Base-by-base conservation (phyloP, 2,329 filamentous ascomycete genomes). In the Colletotrichum nymphaeae region DNA sequence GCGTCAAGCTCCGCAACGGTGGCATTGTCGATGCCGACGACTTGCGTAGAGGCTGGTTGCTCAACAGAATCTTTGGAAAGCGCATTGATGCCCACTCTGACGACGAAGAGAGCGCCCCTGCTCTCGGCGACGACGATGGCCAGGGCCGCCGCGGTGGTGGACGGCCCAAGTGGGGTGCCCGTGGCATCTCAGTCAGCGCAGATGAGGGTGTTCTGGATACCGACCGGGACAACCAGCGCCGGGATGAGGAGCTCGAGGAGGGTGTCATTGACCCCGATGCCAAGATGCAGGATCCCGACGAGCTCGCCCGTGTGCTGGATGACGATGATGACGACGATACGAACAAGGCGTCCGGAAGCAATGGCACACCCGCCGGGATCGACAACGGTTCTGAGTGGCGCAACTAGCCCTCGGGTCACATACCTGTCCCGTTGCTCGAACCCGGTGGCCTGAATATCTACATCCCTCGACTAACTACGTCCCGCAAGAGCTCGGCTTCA, bases 11-110 rank as follows among this genome's bases (percentile, higher is more conserved):
- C 19, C 90, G 96, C 74, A 92, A 91, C 76, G 96, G 96, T 57
- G 94, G 95, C 7, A 88, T 98, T 22, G 94, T 98, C 16, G 96
- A 98, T 80, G 93, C 93, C 4, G 95, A 98, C 76, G 96, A 98
- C 80, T 87, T 97, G 80, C 89, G 92, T 75, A 92, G 94, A 69
- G 94, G 95, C 75, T 98, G 95, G 92, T 86, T 98, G 32, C 90
- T 98, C 11, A 90, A 90, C 76, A 90, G 92, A 63, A 91, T 98
- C 76, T 92, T 97, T 73, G 94, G 93, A 67, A 88, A 88, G 84
- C 82, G 86, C 76, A 82, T 86, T 32, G 85, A 87, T 66, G 80
- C 85, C 2, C 84, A 86, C 63, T 86, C 87, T 3, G 87, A 90
- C 22, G 91, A 92, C 71, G 91, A 93, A 78, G 91, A 93, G 80